These are phyloP conservation scores for Durotheca rogersii DNA, from an alignment of 495 filamentous ascomycete species.

Conservation along the genomic window DNA sequence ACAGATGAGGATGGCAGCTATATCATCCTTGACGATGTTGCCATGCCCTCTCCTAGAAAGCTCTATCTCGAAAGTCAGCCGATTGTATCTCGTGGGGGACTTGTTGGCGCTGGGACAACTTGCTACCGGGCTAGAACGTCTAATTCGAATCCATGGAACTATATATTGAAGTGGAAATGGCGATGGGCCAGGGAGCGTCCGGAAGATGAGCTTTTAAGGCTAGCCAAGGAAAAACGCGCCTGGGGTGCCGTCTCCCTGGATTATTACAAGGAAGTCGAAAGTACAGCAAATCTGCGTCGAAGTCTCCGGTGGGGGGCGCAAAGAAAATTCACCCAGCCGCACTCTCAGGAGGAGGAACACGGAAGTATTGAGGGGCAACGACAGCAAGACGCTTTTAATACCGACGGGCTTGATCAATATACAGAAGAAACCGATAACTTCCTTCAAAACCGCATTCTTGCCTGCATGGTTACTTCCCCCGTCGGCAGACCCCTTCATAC, in stretches of 20 bases:
- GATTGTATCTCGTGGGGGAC: constrained; percentile 21
- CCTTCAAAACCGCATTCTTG: constrained; percentile 33
- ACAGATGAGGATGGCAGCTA: constrained; percentile 26
- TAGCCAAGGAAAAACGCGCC: constrained; percentile 25
- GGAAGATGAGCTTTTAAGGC: constrained; percentile 32
- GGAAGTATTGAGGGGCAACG: constrained; percentile 18
- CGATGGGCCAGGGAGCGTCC: constrained; percentile 30
- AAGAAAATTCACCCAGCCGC: constrained; percentile 22
- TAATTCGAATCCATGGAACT: constrained; percentile 25
- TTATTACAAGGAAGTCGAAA: constrained; percentile 32
- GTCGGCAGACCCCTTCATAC: constrained; percentile 31
- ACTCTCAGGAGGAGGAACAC: constrained; percentile 1
- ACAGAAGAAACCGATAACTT: constrained; percentile 27
- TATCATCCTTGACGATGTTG: constrained; percentile 13
- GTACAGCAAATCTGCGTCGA: constrained; percentile 32
- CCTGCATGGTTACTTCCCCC: constrained; percentile 33
- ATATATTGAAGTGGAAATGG: constrained; percentile 35
- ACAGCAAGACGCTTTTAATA: constrained; percentile 16
- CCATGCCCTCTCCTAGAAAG: constrained; percentile 22
- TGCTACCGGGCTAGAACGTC: constrained; percentile 28
- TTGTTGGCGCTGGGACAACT: constrained; percentile 33
- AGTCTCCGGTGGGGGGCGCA: constrained; percentile 28
- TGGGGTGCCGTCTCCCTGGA: constrained; percentile 30
- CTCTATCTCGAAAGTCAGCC: constrained; percentile 32
- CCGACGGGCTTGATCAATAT: constrained; percentile 22